These are phyloP conservation scores for Diplodia scrobiculata DNA, from an alignment of 2,329 filamentous ascomycete species.

Conservation along the genomic window DNA sequence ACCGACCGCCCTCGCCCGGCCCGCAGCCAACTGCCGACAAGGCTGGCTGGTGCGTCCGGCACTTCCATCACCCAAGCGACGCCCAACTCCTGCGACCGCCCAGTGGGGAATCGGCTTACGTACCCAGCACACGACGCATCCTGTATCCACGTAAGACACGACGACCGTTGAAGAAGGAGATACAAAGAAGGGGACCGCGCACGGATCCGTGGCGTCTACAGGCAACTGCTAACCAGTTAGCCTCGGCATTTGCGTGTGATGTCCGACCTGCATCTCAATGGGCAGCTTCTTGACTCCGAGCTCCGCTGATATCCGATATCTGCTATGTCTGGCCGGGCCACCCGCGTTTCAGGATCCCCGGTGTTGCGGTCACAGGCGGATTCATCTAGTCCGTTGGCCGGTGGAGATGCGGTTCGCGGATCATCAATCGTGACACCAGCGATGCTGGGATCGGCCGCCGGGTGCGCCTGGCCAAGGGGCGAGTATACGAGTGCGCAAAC, in stretches of 20 bases:
- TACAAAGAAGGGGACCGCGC: background rate
- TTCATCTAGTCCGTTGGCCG: background rate
- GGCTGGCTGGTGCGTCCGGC: background rate
- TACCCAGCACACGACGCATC: constrained; percentile 9
- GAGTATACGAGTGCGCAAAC: background rate
- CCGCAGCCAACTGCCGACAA: background rate
- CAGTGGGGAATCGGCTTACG: background rate
- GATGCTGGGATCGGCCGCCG: background rate
- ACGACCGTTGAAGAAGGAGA: background rate
- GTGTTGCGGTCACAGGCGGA: background rate
- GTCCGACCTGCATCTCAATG: background rate
- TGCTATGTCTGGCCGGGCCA: background rate
- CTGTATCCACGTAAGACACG: background rate
- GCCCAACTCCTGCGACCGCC: background rate
- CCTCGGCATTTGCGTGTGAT: background rate
- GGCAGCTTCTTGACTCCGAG: background rate
- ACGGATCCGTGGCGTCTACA: background rate
- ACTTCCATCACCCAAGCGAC: background rate
- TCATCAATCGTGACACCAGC: background rate
- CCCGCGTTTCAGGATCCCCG: background rate
- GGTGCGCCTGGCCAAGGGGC: background rate
- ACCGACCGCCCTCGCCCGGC: background rate
- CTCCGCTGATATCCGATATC: background rate
- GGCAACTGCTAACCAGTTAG: background rate
- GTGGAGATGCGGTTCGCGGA: background rate